Evolutionary conservation across 495 filamentous ascomycete genomes (phyloP), one percentile per base, ranked within the genome.

Genomic region (Lasiosphaeris hirsuta): DNA sequence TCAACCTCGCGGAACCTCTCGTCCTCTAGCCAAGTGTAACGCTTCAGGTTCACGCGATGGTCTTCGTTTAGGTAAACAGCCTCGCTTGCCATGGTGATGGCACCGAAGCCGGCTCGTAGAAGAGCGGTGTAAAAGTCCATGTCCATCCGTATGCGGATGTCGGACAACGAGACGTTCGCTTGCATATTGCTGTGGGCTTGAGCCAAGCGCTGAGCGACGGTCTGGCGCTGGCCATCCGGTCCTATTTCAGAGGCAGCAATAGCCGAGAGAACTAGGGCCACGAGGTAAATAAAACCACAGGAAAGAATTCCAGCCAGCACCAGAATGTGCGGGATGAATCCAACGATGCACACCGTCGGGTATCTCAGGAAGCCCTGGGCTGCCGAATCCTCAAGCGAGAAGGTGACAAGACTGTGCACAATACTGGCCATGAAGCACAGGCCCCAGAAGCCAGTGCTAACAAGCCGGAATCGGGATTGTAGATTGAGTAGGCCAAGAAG

Each of bases 41-140:
- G 75, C 38, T 84, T 81, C 9, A 96, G 76, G 47, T 83, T 82
- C 17, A 98, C 84, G n/a, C 75, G 74, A 30, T 81, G 80, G 10
- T 92, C 91, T 73, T 97, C 94, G 51, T 96, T 93, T 17, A 98
- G 78, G 66, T 95, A 98, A 0, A 97, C 95, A 0, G 94, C 93
- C 68, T 97, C 91, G 58, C 89, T 95, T 0, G 95, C 94, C 61
- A 93, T 90, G 1, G 90, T 96, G 47, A 97, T 81, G 37, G 90
- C 85, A 14, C 83, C 82, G 62, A 96, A 97, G 0, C 94, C 94
- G 35, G 89, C 79, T 47, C 90, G 86, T 13, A 97, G 81, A 7
- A 97, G 78, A 0, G 90, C 86, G 0, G 90, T 96, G 67, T 97
- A 98, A 70, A 97, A 97, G 63, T 98, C 95, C 73, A 97, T 93